Base-by-base conservation (phyloP, 2,329 filamentous ascomycete genomes). In the Remersonia thermophila region DNA sequence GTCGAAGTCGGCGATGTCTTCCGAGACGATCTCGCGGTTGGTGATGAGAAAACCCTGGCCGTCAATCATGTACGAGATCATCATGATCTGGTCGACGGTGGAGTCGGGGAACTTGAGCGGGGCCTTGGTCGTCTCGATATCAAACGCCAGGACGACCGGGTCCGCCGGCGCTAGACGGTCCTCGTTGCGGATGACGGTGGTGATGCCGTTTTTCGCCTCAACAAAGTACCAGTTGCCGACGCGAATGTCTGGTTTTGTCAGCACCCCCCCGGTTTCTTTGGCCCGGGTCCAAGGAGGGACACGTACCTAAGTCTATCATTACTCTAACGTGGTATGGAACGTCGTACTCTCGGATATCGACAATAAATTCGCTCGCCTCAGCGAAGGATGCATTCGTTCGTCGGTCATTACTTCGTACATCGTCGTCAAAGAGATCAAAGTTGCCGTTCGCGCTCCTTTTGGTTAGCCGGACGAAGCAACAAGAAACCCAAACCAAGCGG, bases 1-100 rank as follows among this genome's bases (percentile, higher is more conserved):
- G 53, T 98, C 93, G 53, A 98, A 98, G 56, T 98, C 91, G 39
- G 80, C 71, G 55, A 98, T 98, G 52, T 98, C 87, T 58, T 98
- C 89, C 0, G 89, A 94, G 8, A 98, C 86, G 42, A 98, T 93
- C 55, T 96, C 87, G 51, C 93, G 77, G 55, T 98, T 98, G 4
- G 91, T 98, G 58, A 98, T 96, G 26, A 98, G 67, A 50, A 96
- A 98, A 4, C 91, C 91, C 60, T 94, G 87, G 0, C 91, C 93
- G 50, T 98, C 91, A 51, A 98, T 96, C 93, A 98, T 98, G 65
- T 98, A 98, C 23, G 93, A 98, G 57, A 98, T 89, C 91, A 98
- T 98, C 87, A 98, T 98, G 54, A 98, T 81, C 56, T 94, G 89
- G 61, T 98, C 91, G 44, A 94, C 80, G 3, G 86, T 73, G 2